phyloP scores from a whole-genome alignment of 257 asterid species.

The Capsicum baccatum region DNA sequence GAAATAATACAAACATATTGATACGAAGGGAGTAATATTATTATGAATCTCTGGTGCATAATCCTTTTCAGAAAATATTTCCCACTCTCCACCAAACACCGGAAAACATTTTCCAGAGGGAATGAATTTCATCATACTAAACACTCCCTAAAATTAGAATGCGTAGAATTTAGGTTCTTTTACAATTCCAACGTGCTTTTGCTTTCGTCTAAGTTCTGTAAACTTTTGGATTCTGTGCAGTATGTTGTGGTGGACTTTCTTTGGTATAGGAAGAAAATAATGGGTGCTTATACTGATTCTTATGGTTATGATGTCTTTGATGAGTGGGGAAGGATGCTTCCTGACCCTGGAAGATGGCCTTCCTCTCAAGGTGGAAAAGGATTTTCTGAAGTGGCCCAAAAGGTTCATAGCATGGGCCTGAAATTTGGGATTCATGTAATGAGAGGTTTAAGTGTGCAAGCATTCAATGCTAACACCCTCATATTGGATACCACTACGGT shows the following conservation, averaged over 20 bases:
- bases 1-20: too few species aligned
- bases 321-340: constrained; percentile 96
- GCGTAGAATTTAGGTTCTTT: constrained; percentile 11
- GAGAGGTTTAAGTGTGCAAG: constrained; percentile 93
- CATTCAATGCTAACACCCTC: constrained; percentile 77
- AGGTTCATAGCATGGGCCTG: constrained; percentile 85
- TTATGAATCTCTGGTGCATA: not conserved
- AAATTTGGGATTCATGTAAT: constrained; percentile 95
- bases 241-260: constrained; percentile 98
- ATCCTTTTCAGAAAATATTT: not conserved
- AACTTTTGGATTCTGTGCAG: constrained; percentile 46
- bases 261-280: constrained; percentile 87
- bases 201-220: constrained; percentile 8
- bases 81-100: not conserved
- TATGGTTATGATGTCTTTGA: constrained; percentile 90
- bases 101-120: not conserved
- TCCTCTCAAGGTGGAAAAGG: constrained; percentile 82
- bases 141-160: not conserved
- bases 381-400: constrained; percentile 64
- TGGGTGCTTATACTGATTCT: constrained; percentile 81
- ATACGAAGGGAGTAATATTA: not conserved
- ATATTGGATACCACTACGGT: constrained; percentile 79
- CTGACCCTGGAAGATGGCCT: constrained; percentile 95
- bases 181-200: not conserved
- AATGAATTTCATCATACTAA: not conserved